phyloP scores from a whole-genome alignment of 192 early-diverging fungal genomes.

The Lobosporangium transversale region DNA sequence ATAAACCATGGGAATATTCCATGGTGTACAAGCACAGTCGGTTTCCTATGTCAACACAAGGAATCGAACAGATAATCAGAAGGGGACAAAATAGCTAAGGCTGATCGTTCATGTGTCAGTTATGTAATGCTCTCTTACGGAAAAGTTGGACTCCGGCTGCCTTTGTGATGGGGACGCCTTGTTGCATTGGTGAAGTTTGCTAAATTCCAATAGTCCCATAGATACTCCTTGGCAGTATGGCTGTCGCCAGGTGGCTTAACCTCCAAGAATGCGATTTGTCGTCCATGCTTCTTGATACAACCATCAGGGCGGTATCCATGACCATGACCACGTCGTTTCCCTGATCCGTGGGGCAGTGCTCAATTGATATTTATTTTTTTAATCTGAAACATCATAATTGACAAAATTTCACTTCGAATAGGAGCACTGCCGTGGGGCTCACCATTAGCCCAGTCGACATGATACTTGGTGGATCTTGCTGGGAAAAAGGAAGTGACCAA shows the following conservation, averaged over 20 bases:
- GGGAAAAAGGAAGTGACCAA: conserved; percentile 7
- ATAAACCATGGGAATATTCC: conserved; percentile 13
- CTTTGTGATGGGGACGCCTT: conserved; percentile 16
- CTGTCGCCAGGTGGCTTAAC: conserved; percentile 12
- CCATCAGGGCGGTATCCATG: conserved; percentile 16
- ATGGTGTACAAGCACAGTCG: conserved; percentile 19
- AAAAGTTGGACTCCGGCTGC: conserved; percentile 14
- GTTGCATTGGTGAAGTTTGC: conserved; percentile 20
- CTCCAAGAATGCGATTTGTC: conserved; percentile 15
- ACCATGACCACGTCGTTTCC: conserved; percentile 16
- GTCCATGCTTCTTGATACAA: neutral
- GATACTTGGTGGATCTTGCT: conserved; percentile 4
- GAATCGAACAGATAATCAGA: neutral
- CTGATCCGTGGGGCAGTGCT: conserved; percentile 11
- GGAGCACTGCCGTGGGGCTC: no score
- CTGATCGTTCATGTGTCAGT: conserved; percentile 6
- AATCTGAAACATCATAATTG: no score
- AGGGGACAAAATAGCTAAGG: conserved; percentile 4
- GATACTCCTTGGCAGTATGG: conserved; percentile 23
- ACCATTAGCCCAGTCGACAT: conserved; percentile 18
- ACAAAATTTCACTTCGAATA: no score
- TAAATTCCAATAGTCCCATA: conserved; percentile 20
- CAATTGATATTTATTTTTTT: no score
- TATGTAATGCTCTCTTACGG: conserved; percentile 11
- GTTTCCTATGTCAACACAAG: conserved; percentile 9